Base-by-base conservation (phyloP, 1,139 yeast genomes). In the Debaryomyces coudertii region DNA sequence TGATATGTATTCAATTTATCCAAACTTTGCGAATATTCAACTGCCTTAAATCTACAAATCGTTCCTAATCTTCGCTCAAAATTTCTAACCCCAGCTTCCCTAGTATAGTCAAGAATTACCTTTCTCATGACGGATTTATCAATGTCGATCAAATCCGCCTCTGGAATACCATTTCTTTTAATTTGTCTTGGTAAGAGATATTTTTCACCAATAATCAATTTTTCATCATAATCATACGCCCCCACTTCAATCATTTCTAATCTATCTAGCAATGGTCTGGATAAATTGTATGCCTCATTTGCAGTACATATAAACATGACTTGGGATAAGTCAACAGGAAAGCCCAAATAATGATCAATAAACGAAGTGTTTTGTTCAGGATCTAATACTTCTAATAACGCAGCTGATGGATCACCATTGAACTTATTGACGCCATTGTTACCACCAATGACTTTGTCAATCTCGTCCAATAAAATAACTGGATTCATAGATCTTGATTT, bases 341-440 rank as follows among this genome's bases (percentile, higher is more conserved):
- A 87, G 11, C 95, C 95, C 49, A 90, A 69, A 61, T 89, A 90
- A 60, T 90, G 96, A 63, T 90, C 97, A 38, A 80, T 83, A 66
- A 90, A 90, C 23, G 80, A 76, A 39, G 73, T 70, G 63, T 90
- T 90, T 62, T 90, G 97, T 62, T 90, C 97, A 0, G 97, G 97
- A 58, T 90, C 97, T 54, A 90, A 75, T 0, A 90, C 95, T 61
- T 90, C 97, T 49, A 90, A 73, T 58, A 90, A 72, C 0, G 97
- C 97, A 28, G 96, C 96, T 11, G 93, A 85, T 0, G 97, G 97
- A 59, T 90, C 96, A 2, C 97, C 97, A 56, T 87, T 88, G 42
- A 77, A 66, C 49, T 76, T 73, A 31, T 73, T 73, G 2, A 69
- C 79, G 20, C 75, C 73, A 53, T 63, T 73, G 49, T 67, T 67